Conservation (phyloP, 306 rosid species). For the Malus asiatica region DNA sequence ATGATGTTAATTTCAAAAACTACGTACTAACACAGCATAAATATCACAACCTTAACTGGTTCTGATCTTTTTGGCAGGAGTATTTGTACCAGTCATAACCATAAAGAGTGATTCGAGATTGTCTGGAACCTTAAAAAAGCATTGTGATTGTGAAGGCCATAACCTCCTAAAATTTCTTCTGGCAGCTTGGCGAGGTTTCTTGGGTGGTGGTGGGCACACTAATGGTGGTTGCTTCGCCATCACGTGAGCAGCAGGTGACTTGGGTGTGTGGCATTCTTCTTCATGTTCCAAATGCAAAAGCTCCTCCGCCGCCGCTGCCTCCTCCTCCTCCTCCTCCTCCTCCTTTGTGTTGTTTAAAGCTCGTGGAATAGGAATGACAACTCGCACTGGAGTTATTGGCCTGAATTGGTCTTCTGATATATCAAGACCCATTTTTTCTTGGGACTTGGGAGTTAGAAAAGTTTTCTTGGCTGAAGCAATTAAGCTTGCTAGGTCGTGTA, state of each 20-base stretch:
- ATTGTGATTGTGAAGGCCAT: slow-evolving; percentile 1
- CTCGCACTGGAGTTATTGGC: slow-evolving; percentile 43
- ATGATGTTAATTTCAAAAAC: too few relatives aligned
- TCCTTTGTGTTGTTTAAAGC: background rate
- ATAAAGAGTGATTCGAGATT: slow-evolving; percentile 41
- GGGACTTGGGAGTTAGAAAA: too few relatives aligned
- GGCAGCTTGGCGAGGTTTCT: slow-evolving; percentile 30
- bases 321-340: background rate
- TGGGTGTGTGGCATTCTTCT: slow-evolving; percentile 45
- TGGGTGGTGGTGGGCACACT: slow-evolving; percentile 65
- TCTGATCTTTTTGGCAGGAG: slow-evolving; percentile 16
- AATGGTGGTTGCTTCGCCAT: slow-evolving; percentile 6
- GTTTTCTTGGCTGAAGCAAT: background rate
- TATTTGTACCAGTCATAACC: background rate
- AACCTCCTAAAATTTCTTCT: slow-evolving; percentile 5
- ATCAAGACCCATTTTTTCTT: slow-evolving; percentile 39
- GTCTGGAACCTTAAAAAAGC: slow-evolving; percentile 35
- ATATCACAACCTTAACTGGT: too few relatives aligned
- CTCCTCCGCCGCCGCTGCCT: too few relatives aligned
- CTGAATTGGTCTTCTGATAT: slow-evolving; percentile 12
- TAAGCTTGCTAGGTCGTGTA: background rate
- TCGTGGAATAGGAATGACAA: slow-evolving; percentile 9
- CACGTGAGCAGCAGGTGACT: slow-evolving; percentile 15
- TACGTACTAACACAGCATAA: too few relatives aligned
- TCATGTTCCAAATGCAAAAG: too few relatives aligned